Evolutionary conservation across 2,329 filamentous ascomycete species (phyloP), one percentile per base, ranked within the genome.

Genomic region (Aspergillus sp.): DNA sequence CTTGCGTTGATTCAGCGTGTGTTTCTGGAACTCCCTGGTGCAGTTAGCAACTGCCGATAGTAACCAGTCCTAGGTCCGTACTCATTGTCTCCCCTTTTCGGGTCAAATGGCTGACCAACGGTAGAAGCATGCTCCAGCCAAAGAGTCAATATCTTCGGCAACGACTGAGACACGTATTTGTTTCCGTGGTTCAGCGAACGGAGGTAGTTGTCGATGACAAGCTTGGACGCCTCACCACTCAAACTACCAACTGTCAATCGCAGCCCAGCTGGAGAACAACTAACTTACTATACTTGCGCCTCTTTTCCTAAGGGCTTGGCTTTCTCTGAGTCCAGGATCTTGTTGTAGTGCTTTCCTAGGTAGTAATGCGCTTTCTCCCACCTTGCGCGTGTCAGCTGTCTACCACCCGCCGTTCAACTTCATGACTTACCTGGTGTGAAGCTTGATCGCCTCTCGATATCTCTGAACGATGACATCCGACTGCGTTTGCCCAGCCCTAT

Each of bases 361-460:
- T 95, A 94, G 57, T 96, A 98, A 54, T 96, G 89, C 0, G 86
- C 88, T 59, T 95, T 96, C 55, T 98, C 91, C 88, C 89, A 98
- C 32, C 76, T 76, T 32, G 16, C n/a, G 30, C 19, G 8, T 8
- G 33, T 46, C 31, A 45, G 35, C 34, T 28, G 14, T 11, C 6
- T 28, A 24, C 3, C 2, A 11, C 8, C 22, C 24, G 24, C 26
- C 4, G 25, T 16, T 12, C 6, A 12, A 12, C 16, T 22, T 15
- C 15, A 5, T 8, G 16, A 24, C 11, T n/a, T 40, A 56, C 51
- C 51, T 56, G 28, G 52, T 50, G 39, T 66, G 57, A 24, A 63
- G 53, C 31, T 60, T 61, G 29, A 65, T 67, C 15, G 88, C 88
- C 44, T 82, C 75, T 41, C 86, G 80, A 49, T 95, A 98, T 51